These are phyloP conservation scores for Eucalyptus cloeziana DNA, from an alignment of 345 rosid species.

Conservation along the genomic window DNA sequence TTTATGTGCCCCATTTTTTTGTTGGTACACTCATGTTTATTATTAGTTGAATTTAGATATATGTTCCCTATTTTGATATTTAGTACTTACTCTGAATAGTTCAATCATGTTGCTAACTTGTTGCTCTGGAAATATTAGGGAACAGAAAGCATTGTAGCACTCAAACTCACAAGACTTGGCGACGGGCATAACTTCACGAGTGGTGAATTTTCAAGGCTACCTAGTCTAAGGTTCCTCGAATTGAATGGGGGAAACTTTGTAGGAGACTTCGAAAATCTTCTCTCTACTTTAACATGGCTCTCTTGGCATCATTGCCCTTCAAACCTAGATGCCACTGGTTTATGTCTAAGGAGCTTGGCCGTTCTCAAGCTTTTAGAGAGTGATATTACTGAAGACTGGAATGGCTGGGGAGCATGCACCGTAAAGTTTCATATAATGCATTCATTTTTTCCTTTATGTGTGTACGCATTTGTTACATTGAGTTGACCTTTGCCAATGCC, in stretches of 20 bases:
- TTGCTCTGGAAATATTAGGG: neutral
- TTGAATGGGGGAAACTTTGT: no score
- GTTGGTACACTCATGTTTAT: neutral
- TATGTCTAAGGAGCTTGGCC: no score
- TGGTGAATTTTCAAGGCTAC: no score
- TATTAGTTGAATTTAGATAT: neutral
- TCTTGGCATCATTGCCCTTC: no score
- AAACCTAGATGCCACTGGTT: no score
- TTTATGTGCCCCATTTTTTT: neutral
- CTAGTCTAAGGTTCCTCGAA: no score
- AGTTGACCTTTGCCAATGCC: neutral
- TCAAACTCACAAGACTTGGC: no score
- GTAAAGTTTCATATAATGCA: neutral
- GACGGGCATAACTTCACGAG: accelerated
- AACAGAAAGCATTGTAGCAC: accelerated
- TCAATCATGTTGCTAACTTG: neutral
- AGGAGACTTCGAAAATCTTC: no score
- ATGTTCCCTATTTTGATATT: neutral
- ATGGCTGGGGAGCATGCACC: no score
- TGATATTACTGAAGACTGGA: no score
- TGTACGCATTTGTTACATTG: neutral
- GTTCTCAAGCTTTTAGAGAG: no score
- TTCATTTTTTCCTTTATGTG: neutral
- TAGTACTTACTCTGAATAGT: neutral
- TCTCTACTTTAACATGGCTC: no score